These are phyloP conservation scores for Paecilomyces dactylethromorphus DNA, from an alignment of 2,329 filamentous ascomycete species.

Conservation along the genomic window DNA sequence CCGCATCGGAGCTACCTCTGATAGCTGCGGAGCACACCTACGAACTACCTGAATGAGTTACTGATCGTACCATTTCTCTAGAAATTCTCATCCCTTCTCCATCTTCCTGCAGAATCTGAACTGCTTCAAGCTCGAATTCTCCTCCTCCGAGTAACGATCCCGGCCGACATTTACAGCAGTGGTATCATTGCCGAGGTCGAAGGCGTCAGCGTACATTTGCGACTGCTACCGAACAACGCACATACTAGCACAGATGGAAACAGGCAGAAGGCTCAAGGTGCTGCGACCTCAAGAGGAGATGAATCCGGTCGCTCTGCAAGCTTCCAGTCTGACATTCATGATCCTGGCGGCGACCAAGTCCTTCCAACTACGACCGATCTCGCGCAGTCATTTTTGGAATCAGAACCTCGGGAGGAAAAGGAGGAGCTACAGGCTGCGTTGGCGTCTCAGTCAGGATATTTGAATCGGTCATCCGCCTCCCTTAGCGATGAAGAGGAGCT, in stretches of 20 bases:
- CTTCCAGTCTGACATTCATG: conserved; percentile 10
- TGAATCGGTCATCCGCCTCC: conserved; percentile 45
- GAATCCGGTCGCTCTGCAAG: conserved; percentile 5
- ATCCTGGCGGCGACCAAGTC: conserved; percentile 19
- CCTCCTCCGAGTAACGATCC: conserved; percentile 72
- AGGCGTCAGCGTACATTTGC: conserved; percentile 66
- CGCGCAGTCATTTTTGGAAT: conserved; percentile 54
- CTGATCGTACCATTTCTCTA: conserved; percentile 28
- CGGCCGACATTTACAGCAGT: conserved; percentile 80
- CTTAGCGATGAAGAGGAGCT: conserved; percentile 43
- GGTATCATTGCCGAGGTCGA: conserved; percentile 77
- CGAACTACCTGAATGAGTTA: not conserved
- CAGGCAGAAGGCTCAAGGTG: not conserved
- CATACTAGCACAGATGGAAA: conserved; percentile 4
- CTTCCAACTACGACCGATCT: conserved; percentile 53
- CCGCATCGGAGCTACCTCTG: not conserved
- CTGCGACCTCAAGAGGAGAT: conserved; percentile 2
- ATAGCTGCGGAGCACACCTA: not conserved
- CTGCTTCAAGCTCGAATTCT: conserved; percentile 69
- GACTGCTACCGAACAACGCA: conserved; percentile 42
- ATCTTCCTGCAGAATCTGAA: conserved; percentile 65
- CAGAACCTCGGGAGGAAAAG: conserved; percentile 52
- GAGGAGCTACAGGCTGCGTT: conserved; percentile 53
- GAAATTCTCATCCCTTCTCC: conserved; percentile 71
- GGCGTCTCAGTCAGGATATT: conserved; percentile 42